These are phyloP conservation scores for Hypoxylon sp. DNA, from an alignment of 2,329 filamentous ascomycete species.

Conservation along the genomic window DNA sequence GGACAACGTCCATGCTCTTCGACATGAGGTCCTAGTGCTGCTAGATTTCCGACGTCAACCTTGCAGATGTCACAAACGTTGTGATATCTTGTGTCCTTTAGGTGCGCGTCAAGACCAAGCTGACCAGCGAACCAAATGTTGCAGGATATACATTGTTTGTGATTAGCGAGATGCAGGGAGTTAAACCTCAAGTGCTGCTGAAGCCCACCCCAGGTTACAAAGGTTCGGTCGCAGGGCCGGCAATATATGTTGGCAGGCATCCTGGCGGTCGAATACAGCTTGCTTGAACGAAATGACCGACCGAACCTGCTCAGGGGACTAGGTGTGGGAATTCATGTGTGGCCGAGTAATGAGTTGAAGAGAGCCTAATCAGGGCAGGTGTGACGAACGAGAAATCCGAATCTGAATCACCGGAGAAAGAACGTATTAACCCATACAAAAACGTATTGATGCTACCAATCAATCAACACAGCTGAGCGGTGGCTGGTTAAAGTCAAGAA, in stretches of 20 bases:
- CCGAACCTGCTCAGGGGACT: too few relatives aligned
- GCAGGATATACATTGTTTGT: neutral
- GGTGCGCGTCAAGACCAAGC: neutral
- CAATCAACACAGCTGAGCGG: neutral
- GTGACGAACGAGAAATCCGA: neutral
- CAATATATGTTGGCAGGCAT: too few relatives aligned
- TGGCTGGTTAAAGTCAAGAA: neutral
- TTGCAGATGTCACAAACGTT: constrained; percentile 11
- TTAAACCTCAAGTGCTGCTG: neutral
- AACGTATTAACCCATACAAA: neutral
- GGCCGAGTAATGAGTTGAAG: too few relatives aligned
- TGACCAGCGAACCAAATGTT: neutral
- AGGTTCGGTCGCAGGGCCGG: neutral
- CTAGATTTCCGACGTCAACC: neutral
- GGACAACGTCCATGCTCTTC: constrained; percentile 9
- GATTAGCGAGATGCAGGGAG: neutral
- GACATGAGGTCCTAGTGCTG: neutral
- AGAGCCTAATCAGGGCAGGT: too few relatives aligned
- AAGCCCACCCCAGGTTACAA: neutral
- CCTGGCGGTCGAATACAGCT: neutral
- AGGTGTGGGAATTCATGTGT: too few relatives aligned
- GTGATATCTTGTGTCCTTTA: neutral
- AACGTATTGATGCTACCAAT: neutral
- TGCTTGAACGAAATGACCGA: too few relatives aligned
- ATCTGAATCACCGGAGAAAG: neutral